Evolutionary conservation across 1,284 basidiomycete species (phyloP).

Genomic region (Marasmius sp.): DNA sequence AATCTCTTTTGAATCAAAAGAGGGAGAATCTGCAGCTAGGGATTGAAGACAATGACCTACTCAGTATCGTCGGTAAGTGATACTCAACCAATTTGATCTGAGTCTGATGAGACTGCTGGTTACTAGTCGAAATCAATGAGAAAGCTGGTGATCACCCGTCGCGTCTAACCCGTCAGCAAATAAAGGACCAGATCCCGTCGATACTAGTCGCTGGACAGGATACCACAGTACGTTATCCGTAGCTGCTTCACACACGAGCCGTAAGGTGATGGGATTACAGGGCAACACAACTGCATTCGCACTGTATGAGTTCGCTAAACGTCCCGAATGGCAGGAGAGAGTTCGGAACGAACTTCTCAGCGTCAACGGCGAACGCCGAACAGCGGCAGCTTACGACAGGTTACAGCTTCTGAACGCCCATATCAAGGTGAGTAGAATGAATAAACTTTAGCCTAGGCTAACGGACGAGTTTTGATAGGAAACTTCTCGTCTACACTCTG

Average conservation of each 20-base stretch:
- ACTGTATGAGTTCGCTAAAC: conserved; percentile 14
- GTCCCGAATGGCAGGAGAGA: conserved; percentile 13
- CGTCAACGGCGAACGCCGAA: neutral
- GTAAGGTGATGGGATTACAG: neutral
- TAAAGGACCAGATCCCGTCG: neutral
- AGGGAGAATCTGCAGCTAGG: neutral
- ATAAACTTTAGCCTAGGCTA: neutral
- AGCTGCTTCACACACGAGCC: neutral
- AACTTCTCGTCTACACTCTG: conserved; percentile 15
- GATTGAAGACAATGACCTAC: neutral
- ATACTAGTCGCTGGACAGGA: conserved; percentile 19
- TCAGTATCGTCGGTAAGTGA: neutral
- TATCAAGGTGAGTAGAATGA: conserved; percentile 2
- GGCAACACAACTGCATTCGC: conserved; percentile 14
- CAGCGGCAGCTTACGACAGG: conserved; percentile 10
- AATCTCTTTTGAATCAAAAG: conserved; percentile 6
- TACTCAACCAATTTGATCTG: neutral
- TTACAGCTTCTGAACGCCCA: conserved; percentile 18
- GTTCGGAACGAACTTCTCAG: conserved; percentile 14
- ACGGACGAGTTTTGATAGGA: conserved; percentile 10
- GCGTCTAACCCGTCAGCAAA: neutral
- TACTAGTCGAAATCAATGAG: neutral
- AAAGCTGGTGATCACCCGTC: neutral
- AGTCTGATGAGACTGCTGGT: neutral
- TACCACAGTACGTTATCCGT: conserved; percentile 14